Evolutionary conservation across 1,284 basidiomycete species (phyloP).

Genomic region (Leccinum fuscescens): DNA sequence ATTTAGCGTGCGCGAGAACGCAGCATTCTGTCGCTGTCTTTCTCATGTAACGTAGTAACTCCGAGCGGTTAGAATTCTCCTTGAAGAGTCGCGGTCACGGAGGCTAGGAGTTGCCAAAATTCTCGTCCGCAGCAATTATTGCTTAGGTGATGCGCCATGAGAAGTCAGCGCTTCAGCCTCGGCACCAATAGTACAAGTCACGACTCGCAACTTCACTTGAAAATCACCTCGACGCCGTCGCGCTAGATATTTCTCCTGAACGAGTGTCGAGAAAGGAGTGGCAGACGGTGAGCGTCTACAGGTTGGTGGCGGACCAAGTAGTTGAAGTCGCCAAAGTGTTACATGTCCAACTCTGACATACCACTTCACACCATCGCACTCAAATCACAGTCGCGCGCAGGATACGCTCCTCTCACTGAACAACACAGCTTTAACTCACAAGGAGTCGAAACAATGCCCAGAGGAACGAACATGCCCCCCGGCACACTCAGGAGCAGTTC

Average conservation of each 20-base stretch:
- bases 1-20: too few relatives aligned
- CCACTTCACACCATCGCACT: conserved; percentile 59
- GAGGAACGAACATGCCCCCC: conserved; percentile 34
- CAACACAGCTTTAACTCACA: conserved; percentile 35
- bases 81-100: too few relatives aligned
- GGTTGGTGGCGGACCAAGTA: neutral
- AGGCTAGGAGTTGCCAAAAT: too few relatives aligned
- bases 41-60: neutral
- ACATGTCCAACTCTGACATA: conserved; percentile 56
- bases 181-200: neutral
- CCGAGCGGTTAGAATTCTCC: too few relatives aligned
- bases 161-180: neutral
- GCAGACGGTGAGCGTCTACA: neutral
- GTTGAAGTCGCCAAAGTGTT: conserved; percentile 6
- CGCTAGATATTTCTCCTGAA: neutral
- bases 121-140: too few relatives aligned
- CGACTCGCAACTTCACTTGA: neutral
- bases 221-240: neutral
- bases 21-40: neutral
- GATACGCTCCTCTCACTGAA: conserved; percentile 46
- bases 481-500: conserved; percentile 36
- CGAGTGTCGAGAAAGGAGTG: neutral
- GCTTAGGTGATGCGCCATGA: too few relatives aligned
- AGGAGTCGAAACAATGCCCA: conserved; percentile 18
- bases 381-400: conserved; percentile 42